Evolutionary conservation across 2,329 filamentous ascomycete genomes (phyloP).

Genomic region (Stemphylium vesicarium): DNA sequence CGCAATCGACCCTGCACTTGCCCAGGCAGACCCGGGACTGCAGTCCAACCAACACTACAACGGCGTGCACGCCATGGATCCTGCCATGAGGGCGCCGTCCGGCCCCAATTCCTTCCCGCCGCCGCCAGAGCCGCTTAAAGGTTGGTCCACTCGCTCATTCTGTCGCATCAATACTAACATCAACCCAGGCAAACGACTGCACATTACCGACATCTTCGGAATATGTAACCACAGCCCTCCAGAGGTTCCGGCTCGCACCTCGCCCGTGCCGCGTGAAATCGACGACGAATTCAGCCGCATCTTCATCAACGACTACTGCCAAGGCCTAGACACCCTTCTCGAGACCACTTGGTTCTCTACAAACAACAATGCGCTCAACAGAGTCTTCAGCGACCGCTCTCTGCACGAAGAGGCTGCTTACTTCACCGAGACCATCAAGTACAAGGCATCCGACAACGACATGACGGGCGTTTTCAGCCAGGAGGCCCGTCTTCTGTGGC

Average conservation of each 20-base stretch:
- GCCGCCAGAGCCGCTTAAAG: constrained; percentile 34
- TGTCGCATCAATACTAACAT: constrained; percentile 9
- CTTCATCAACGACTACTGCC: constrained; percentile 45
- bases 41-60: constrained; percentile 43
- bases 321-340: constrained; percentile 44
- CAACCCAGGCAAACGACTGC: constrained; percentile 43
- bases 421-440: constrained; percentile 45
- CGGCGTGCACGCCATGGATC: constrained; percentile 41
- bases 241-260: constrained; percentile 39
- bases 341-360: constrained; percentile 83
- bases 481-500: constrained; percentile 67
- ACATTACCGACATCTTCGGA: constrained; percentile 43
- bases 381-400: constrained; percentile 58
- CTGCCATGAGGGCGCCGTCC: constrained; percentile 37
- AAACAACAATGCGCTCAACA: constrained; percentile 55
- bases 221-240: constrained; percentile 46
- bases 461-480: constrained; percentile 56
- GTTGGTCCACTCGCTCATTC: constrained; percentile 21
- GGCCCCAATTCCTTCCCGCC: constrained; percentile 24
- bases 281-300: constrained; percentile 44
- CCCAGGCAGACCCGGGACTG: constrained; percentile 50
- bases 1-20: constrained; percentile 70
- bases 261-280: constrained; percentile 36
- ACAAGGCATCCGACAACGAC: constrained; percentile 30
- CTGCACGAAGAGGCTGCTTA: constrained; percentile 45